Evolutionary conservation across 208 protist species (phyloP), one percentile per base, ranked within the genome.

Genomic region (Trypanosoma mega): DNA sequence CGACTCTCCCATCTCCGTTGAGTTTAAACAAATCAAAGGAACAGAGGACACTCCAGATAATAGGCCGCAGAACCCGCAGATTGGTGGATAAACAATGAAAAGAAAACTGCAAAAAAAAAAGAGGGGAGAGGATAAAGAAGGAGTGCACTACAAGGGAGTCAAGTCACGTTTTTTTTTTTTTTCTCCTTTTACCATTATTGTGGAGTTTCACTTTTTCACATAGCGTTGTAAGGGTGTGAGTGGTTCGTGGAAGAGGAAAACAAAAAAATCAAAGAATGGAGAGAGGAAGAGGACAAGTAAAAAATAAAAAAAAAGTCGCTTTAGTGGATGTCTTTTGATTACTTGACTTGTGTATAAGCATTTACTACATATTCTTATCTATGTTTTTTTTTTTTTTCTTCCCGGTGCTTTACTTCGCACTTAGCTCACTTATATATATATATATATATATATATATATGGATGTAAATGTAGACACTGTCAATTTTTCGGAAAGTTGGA

Each of bases 21-120:
- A 90, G 33, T 82, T 93, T 26, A 95, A 95, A 72, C 84, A 91
- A 51, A 87, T 94, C 61, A 94, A 94, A 74, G 87, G 84, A 44
- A 90, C 87, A 0, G 84, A 91, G 68, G 87, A 94, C 51, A 92
- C 84, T 2, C 82, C 82, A 0, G 87, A 94, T 50, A 94, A 88
- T 54, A 83, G 78, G 43, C 79, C 87, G 23, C 76, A 88, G 51
- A 60, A 39, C 12, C 8, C 77, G 2, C 74, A 80, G 68, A 78
- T 88, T 24, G 61, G 78, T 30, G 78, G 73, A 68, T 57, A 48
- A 59, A 50, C 53, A 12, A 16, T 31, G 24, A 21, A 43, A 36
- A 62, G 39, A 54, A 36, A 30, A 57, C 50, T 58, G 51, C 18
- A 41, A 46, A 24, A 50, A 47, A 47, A 36, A 33, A 30, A 47